Base-by-base conservation (phyloP, 176 grass and related monocot genomes). In the Oryza brachyantha region DNA sequence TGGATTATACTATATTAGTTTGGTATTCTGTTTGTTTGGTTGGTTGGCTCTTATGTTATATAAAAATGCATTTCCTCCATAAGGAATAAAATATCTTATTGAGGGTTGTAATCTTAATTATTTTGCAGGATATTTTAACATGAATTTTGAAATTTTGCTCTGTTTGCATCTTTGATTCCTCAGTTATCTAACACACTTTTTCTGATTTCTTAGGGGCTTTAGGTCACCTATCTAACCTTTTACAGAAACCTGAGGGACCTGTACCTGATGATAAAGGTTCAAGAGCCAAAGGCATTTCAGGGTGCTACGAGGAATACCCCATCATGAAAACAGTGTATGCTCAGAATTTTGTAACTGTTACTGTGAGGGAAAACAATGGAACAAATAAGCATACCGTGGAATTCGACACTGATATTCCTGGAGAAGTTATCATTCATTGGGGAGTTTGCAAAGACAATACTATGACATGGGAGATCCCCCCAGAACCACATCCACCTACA, bases 391-490 rank as follows among this genome's bases (percentile, higher is more conserved):
- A 84, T 62, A 46, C 82, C 10, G 88, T 98, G 66, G 80, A 93
- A 85, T 89, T 94, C 66, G 88, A 98, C 64, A 94, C 81, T 78
- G 92, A 98, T 85, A 83, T 98, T 60, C 86, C 92, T 85, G 96
- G 90, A 68, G 80, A 93, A 85, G 90, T 98, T 83, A 69, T 87
- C 63, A 72, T 98, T 76, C 96, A 94, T 81, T 98, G 96, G 96
- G 96, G 96, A 80, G 87, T 94, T 75, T 93, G 83, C 76, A 91
- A 77, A 89, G 80, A 83, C 50, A 86, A 93, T 76, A 88, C 40
- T 27, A 87, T 84, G 75, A 82, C 87, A 59, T 98, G 96, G 96
- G 89, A 83, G 76, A 88, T 94, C 57, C 96, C 96, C 26, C 73
- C 89, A 57, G 76, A 87, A 25, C 96, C 96, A 68, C 88, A 98